Evolutionary conservation across 768 basidiomycete species (phyloP).

Genomic region (Exidia glandulosa): DNA sequence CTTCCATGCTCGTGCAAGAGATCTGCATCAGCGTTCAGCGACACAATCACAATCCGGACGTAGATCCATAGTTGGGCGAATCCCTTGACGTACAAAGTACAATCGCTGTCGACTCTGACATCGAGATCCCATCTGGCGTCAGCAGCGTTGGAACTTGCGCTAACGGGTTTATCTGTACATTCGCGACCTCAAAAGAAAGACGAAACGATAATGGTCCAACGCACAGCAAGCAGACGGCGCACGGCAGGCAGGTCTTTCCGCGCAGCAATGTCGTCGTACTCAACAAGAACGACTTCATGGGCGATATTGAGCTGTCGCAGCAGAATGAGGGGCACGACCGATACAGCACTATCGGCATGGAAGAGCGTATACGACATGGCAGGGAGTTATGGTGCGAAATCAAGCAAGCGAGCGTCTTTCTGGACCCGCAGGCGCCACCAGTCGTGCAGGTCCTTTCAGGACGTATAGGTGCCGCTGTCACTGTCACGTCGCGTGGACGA

Average conservation of each 20-base stretch:
- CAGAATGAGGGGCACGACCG: background rate
- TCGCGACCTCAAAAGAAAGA: background rate
- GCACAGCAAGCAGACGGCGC: background rate
- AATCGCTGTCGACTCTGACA: conserved; percentile 1
- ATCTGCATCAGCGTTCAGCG: background rate
- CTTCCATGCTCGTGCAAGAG: background rate
- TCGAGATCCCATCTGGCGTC: conserved; percentile 1
- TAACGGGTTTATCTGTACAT: conserved; percentile 1
- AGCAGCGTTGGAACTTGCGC: conserved; percentile 4
- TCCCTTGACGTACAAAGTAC: background rate
- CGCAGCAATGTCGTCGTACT: background rate
- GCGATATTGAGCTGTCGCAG: background rate
- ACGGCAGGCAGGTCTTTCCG: background rate
- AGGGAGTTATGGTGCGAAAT: too few species aligned
- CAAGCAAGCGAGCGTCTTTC: too few species aligned
- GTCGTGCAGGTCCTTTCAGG: too few species aligned
- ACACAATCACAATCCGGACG: background rate
- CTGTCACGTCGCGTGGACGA: too few species aligned
- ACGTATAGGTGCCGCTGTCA: too few species aligned
- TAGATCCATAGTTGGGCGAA: background rate
- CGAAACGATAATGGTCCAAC: background rate
- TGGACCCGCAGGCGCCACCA: too few species aligned
- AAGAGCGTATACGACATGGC: background rate
- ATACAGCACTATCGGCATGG: background rate
- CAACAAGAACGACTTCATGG: background rate